Base-by-base conservation (phyloP, 2,329 filamentous ascomycete genomes). In the Exserohilum rostratum region DNA sequence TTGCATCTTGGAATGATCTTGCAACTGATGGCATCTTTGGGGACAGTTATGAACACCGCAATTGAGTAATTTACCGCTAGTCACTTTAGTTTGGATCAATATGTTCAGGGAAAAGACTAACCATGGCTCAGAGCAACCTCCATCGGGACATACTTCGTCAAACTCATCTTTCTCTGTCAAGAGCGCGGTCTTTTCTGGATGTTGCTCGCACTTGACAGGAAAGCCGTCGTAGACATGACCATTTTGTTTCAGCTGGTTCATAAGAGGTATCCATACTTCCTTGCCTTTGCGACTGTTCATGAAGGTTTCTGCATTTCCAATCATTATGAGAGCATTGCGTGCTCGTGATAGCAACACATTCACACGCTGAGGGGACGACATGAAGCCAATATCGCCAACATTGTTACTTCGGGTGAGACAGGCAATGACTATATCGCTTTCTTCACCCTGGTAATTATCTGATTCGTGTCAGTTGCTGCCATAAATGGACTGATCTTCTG, bases 371-470 rank as follows among this genome's bases (percentile, higher is more conserved):
- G 84, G 84, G 0, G 86, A 79, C 0, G 77, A 67, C 79, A 92
- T 85, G 68, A 92, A 92, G 0, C 90, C 89, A 27, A 91, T 89
- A 1, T 91, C 85, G 0, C 84, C 82, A 0, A 67, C 65, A 0
- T 64, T 53, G 58, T 92, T 92, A 68, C 88, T 89, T 4, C 90
- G 77, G 0, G 87, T 90, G 10, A 92, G 70, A 0, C 86, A 88
- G 0, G 78, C 83, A 6, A 93, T 82, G 0, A 91, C 86, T 13
- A 93, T 87, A 1, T 91, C 85, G 33, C 84, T 86, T 60, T 93
- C 89, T 65, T 92, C 89, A 1, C 90, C 89, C 68, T 92, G 90
- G 53, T 89, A 93, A 57, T 92, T 92, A 57, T 92, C 89, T 87
- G 18, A 3, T 18, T 3, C 13, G 13, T 31, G 25, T 57, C 25